phyloP scores from a whole-genome alignment of 164 flowering plant species.

The Vitis labrusca region DNA sequence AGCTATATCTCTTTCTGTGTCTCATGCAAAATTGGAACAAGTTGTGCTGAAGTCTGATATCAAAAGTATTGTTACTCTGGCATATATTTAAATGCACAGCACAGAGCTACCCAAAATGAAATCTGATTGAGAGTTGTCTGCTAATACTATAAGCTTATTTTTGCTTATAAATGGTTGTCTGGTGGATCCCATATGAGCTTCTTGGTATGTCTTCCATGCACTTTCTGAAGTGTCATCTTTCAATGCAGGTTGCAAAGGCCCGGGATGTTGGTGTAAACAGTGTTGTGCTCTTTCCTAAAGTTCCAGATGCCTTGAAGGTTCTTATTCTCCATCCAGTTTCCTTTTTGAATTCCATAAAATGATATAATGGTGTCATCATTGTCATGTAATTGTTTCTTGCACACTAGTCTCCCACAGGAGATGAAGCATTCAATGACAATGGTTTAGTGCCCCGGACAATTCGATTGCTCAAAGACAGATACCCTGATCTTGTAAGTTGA shows the following conservation, averaged over 20 bases:
- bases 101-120: no score
- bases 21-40: neutral
- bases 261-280: constrained; percentile 94
- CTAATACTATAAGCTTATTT: no score
- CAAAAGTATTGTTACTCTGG: neutral
- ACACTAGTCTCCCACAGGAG: constrained; percentile 81
- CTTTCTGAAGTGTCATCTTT: neutral
- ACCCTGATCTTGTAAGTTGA: constrained; percentile 86
- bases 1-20: neutral
- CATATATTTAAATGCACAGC: no score
- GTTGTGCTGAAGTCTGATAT: neutral
- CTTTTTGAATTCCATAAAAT: constrained; percentile 1
- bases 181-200: no score
- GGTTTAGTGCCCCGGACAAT: constrained; percentile 88
- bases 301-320: constrained; percentile 96
- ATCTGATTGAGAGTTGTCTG: no score
- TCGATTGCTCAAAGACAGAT: constrained; percentile 82
- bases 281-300: constrained; percentile 92
- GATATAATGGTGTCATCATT: neutral
- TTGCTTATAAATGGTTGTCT: no score
- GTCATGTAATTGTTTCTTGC: constrained; percentile 13
- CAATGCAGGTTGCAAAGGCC: constrained; percentile 76
- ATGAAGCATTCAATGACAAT: constrained; percentile 93
- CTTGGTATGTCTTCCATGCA: neutral
- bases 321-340: neutral